These are phyloP conservation scores for Chaetothyriales sp. DNA, from an alignment of 2,329 filamentous ascomycete species.

Conservation along the genomic window DNA sequence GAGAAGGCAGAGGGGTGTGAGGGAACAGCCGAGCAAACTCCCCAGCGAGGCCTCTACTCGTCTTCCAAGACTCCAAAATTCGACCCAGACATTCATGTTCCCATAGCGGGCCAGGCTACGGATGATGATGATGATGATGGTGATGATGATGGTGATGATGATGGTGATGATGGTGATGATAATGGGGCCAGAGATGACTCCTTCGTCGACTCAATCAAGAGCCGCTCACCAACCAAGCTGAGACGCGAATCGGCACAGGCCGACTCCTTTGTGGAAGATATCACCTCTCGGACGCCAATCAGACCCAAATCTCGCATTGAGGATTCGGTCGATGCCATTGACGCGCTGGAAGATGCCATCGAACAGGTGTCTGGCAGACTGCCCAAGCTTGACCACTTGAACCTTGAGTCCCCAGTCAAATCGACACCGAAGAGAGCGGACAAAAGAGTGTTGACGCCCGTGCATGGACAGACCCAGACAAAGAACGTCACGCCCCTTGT, in stretches of 20 bases:
- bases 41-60: background rate
- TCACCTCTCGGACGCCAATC: conserved; percentile 11
- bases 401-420: conserved; percentile 14
- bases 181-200: conserved; percentile 16
- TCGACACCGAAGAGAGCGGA: conserved; percentile 6
- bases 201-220: conserved; percentile 20
- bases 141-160: too few relatives aligned
- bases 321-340: conserved; percentile 38
- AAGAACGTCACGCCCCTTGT: background rate
- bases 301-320: conserved; percentile 21
- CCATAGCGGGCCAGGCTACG: background rate
- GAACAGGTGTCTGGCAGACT: conserved; percentile 33
- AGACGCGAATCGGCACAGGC: background rate
- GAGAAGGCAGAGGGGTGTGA: background rate
- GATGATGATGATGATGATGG: too few relatives aligned
- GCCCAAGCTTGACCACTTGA: conserved; percentile 16
- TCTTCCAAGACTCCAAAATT: conserved; percentile 18
- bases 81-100: conserved; percentile 16
- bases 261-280: conserved; percentile 15
- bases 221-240: conserved; percentile 18
- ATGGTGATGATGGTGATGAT: too few relatives aligned
- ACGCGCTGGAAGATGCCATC: conserved; percentile 39
- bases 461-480: conserved; percentile 10
- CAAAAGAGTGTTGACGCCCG: background rate
- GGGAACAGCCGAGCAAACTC: background rate